These are phyloP conservation scores for Fusarium fracticaudum DNA, from an alignment of 2,329 filamentous ascomycete species.

Conservation along the genomic window DNA sequence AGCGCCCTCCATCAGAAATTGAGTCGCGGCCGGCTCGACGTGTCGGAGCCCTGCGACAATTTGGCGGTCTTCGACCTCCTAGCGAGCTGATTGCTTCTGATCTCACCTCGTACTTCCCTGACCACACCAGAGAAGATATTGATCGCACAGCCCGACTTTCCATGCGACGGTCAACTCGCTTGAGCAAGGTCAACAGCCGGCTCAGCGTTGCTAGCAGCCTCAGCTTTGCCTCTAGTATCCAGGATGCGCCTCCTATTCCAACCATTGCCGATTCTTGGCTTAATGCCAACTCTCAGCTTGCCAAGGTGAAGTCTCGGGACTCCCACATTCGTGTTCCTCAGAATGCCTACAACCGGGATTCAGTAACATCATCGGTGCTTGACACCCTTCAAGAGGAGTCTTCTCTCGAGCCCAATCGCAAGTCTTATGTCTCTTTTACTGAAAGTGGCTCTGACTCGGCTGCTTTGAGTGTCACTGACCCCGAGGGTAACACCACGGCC, in stretches of 20 bases:
- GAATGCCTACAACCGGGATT: slow-evolving; percentile 75
- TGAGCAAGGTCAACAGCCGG: slow-evolving; percentile 92
- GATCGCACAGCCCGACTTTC: slow-evolving; percentile 95
- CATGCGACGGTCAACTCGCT: slow-evolving; percentile 85
- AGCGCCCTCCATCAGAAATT: slow-evolving; percentile 64
- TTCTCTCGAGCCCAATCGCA: slow-evolving; percentile 84
- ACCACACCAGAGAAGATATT: slow-evolving; percentile 92
- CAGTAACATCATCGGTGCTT: slow-evolving; percentile 86
- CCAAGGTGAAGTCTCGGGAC: slow-evolving; percentile 53
- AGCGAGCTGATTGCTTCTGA: slow-evolving; percentile 98
- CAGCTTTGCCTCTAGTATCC: slow-evolving; percentile 90
- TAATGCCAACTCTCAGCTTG: slow-evolving; percentile 55
- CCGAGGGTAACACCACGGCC: slow-evolving; percentile 74
- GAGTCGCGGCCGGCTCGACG: slow-evolving; percentile 54
- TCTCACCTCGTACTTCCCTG: slow-evolving; percentile 95
- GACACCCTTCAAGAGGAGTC: slow-evolving; percentile 94
- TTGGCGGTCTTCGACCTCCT: slow-evolving; percentile 90
- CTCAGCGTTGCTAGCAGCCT: slow-evolving; percentile 93
- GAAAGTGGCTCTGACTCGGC: slow-evolving; percentile 78
- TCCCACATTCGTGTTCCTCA: slow-evolving; percentile 58
- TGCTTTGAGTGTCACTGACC: slow-evolving; percentile 78
- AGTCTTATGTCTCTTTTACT: slow-evolving; percentile 92
- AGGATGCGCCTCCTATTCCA: slow-evolving; percentile 92
- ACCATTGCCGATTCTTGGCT: slow-evolving; percentile 96
- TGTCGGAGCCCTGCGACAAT: slow-evolving; percentile 74